Base-by-base conservation (phyloP, 2,329 filamentous ascomycete species). In the Sphaceloma murrayae region DNA sequence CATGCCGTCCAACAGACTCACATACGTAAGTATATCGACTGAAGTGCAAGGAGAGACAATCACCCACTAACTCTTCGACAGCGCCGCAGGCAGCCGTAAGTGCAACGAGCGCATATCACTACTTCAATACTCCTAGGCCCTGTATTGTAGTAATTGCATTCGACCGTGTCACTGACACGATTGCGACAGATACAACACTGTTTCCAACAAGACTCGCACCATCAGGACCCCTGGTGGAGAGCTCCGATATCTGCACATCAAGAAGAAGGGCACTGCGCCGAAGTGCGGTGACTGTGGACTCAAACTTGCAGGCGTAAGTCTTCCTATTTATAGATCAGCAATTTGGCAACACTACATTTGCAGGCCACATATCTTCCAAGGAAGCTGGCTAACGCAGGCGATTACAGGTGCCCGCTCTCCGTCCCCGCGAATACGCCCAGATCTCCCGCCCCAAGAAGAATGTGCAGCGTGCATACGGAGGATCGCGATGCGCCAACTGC, bases 371-470 rank as follows among this genome's bases (percentile, higher is more conserved):
- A 17, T n/a, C n/a, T n/a, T n/a, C n/a, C n/a, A n/a, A n/a, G n/a
- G n/a, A n/a, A n/a, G n/a, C n/a, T n/a, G 27, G 29, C 40, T 43
- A 22, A 43, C 27, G 24, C 7, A 16, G 17, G 3, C 13, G 22
- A 19, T 22, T 50, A 59, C 55, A 94, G 87, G 72, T 94, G 63
- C 93, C 91, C 62, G 91, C 93, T 62, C 89, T 98, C 67, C 87
- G 91, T 67, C 91, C 91, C 65, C 88, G 88, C 75, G 85, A 98
- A 77, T 98, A 98, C 75, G 75, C 91, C 61, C 81, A 83, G 67
- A 83, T 98, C 74, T 95, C 88, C 66, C 87, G 89, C 73, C 89
- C 93, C 67, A 87, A 95, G 82, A 98, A 98, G 86, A 94, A 86
- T 62, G 91, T 98, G 68, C 85, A 91, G 76, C 87, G 91, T 63